Percentiles rank a stretch among this genome's conserved stretches.
These are phyloP conservation scores for Entonaema liquescens DNA, from an alignment of 495 filamentous ascomycete genomes.

Conservation along the genomic window DNA sequence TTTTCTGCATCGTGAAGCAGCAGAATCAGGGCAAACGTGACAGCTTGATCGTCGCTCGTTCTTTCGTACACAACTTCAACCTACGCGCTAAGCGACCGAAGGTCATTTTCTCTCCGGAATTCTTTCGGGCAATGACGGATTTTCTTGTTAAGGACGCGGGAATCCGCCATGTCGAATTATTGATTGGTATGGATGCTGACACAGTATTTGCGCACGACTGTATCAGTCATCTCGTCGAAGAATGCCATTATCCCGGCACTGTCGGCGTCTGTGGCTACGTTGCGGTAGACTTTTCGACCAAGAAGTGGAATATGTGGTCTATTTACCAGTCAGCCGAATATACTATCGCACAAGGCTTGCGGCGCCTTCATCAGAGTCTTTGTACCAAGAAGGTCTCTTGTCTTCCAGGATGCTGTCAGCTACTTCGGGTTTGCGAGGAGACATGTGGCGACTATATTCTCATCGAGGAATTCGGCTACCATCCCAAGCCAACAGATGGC, in stretches of 20 bases:
- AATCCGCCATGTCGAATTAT: conserved; percentile 37
- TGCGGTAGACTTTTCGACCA: conserved; percentile 38
- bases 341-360: conserved; percentile 44
- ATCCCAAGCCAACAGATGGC: conserved; percentile 41
- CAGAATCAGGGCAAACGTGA: conserved; percentile 83
- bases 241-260: conserved; percentile 36
- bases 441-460: conserved; percentile 47
- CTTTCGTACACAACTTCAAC: conserved; percentile 80
- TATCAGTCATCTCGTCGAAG: conserved; percentile 37
- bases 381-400: conserved; percentile 46
- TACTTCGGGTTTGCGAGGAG: conserved; percentile 45
- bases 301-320: conserved; percentile 38
- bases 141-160: conserved; percentile 36
- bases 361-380: conserved; percentile 44
- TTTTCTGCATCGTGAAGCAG: conserved; percentile 69
- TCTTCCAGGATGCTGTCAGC: conserved; percentile 46
- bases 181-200: conserved; percentile 49
- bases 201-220: conserved; percentile 44
- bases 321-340: conserved; percentile 47
- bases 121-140: conserved; percentile 39
- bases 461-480: conserved; percentile 44
- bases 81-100: conserved; percentile 26
- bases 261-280: conserved; percentile 48
- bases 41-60: conserved; percentile 79
- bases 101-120: conserved; percentile 41